Evolutionary conservation across 345 rosid species (phyloP), one percentile per base, ranked within the genome.

Genomic region (Eutrema japonicum): DNA sequence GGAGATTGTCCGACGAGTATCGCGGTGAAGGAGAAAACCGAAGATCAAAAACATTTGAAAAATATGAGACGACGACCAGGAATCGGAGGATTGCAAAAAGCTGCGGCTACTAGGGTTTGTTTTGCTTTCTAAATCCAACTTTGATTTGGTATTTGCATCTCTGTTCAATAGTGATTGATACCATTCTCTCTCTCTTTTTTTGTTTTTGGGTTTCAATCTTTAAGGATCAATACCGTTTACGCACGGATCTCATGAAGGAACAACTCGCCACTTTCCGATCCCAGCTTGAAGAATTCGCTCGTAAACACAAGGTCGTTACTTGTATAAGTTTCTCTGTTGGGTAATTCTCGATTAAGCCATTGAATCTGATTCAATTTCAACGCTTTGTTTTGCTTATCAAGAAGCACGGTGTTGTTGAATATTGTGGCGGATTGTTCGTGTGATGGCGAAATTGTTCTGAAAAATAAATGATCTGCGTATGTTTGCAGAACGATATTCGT

Each of bases 221-320:
- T 52, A 47, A 87, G 93, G 93, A 90, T 85, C 93, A 86, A 42
- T 92, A 88, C 78, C 84, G 96, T 22, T 49, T 84, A 36, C 77
- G 88, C 66, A 82, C 87, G 46, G 95, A 92, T 84, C 87, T 90
- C 6, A 92, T 88, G 96, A 90, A 92, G 71, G 96, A 90, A 76
- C 96, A 89, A 79, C 94, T 89, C 36, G 76, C 86, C 57, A 89
- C 97, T 43, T 92, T 92, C 41, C 84, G 90, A 30, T 82, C 93
- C 7, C 96, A 92, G 77, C 90, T 89, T 11, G 91, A 92, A 78
- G 97, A 92, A 12, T 92, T 88, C 64, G 96, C 96, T 42, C 92
- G 94, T 47, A 89, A 92, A 73, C 91, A 89, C 82, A 92, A 88
- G 98, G 96, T 92, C 52, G 0, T 12, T 51, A n/a, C 30, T 43